Conservation (phyloP, 306 rosid genomes). For the Castanopsis chinensis region DNA sequence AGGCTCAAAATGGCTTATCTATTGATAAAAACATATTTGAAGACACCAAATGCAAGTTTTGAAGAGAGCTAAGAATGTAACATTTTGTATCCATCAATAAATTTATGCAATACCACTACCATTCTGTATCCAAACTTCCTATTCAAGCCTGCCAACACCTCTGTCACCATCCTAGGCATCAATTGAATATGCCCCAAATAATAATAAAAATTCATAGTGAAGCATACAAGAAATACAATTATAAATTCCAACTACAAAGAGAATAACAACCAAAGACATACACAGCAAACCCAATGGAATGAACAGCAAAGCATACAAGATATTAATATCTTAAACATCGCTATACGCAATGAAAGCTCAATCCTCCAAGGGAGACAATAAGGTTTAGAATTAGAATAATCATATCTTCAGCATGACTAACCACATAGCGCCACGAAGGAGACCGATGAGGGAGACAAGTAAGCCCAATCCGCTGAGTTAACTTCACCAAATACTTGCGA, state of each 20-base stretch:
- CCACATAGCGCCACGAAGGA: conserved; percentile 88
- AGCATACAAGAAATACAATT: too few relatives aligned
- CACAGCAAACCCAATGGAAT: background rate
- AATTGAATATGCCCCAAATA: too few relatives aligned
- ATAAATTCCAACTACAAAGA: too few relatives aligned
- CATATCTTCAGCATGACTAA: conserved; percentile 30
- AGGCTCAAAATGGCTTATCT: background rate
- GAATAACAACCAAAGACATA: too few relatives aligned
- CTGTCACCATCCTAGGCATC: too few relatives aligned
- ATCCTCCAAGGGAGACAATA: background rate
- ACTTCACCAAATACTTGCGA: conserved; percentile 83
- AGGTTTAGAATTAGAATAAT: background rate
- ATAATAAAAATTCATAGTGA: too few relatives aligned
- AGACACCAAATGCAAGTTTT: background rate
- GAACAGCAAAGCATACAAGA: background rate
- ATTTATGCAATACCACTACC: too few relatives aligned
- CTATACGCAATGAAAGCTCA: background rate
- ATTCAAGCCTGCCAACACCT: too few relatives aligned
- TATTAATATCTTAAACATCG: conserved; percentile 3
- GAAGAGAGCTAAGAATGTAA: too few relatives aligned
- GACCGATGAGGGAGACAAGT: conserved; percentile 74
- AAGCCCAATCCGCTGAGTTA: conserved; percentile 86
- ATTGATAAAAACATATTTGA: background rate
- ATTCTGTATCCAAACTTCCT: too few relatives aligned
- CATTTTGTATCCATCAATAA: too few relatives aligned